These are phyloP conservation scores for Poa annua DNA, from an alignment of 176 grass and related monocot genomes.

Conservation along the genomic window DNA sequence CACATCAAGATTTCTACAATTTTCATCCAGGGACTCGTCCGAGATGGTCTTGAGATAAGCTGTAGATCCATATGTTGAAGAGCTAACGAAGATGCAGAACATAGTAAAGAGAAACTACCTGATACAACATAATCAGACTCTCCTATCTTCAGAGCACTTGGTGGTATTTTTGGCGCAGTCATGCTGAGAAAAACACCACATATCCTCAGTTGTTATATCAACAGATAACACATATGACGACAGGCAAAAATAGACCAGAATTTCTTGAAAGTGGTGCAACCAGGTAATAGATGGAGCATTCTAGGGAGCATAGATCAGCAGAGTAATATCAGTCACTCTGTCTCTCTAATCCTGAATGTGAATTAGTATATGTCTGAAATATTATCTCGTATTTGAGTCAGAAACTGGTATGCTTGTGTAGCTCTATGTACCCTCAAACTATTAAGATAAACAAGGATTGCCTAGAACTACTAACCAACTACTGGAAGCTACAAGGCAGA, in stretches of 20 bases:
- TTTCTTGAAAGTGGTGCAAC: constrained; percentile 1
- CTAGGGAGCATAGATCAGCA: neutral
- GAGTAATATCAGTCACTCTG: constrained; percentile 3
- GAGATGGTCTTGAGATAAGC: constrained; percentile 17
- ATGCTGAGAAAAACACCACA: constrained; percentile 58
- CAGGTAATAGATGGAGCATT: constrained; percentile 1
- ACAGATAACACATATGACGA: neutral
- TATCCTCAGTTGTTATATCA: constrained; percentile 26
- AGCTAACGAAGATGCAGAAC: constrained; percentile 12
- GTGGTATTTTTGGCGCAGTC: constrained; percentile 82
- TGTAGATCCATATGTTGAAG: neutral
- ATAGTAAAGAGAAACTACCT: constrained; percentile 47
- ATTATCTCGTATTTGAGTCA: neutral
- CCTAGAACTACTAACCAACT: neutral
- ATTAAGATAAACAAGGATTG: neutral
- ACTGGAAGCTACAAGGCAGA: neutral
- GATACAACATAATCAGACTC: constrained; percentile 84
- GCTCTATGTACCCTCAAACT: too few relatives aligned
- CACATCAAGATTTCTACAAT: constrained; percentile 18
- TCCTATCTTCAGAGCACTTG: constrained; percentile 74
- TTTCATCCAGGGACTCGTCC: constrained; percentile 30
- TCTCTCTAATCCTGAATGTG: neutral
- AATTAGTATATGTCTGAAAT: neutral
- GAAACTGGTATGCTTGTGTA: neutral
- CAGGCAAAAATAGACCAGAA: neutral